phyloP scores from a whole-genome alignment of 805 yeast species.

The Hermanozyma aechmeae region DNA sequence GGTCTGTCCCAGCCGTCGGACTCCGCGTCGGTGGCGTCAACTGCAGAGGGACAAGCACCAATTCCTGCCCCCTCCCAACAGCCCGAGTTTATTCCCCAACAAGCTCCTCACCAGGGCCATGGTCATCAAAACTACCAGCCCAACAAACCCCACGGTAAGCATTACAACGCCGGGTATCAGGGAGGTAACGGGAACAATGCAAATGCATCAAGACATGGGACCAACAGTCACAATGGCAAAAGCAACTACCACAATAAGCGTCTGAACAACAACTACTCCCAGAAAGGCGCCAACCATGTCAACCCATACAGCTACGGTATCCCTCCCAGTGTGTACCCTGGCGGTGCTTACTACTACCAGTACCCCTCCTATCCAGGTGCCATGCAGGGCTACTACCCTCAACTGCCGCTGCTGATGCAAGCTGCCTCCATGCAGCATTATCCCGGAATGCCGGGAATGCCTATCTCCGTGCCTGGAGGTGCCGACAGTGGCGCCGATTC shows the following conservation, averaged over 20 bases:
- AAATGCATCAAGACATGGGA: constrained; percentile 4
- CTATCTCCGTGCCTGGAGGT: constrained; percentile 1
- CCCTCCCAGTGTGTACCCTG: constrained; percentile 16
- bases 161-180: constrained; percentile 8
- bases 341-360: constrained; percentile 7
- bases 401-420: constrained; percentile 10
- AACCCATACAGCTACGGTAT: too few species aligned
- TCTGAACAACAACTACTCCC: constrained; percentile 15
- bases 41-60: too few species aligned
- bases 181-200: constrained; percentile 1
- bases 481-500: too few species aligned
- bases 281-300: too few species aligned
- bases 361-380: constrained; percentile 8
- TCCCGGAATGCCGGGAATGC: constrained; percentile 7
- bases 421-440: constrained; percentile 5
- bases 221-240: background rate
- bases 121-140: constrained; percentile 9
- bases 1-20: too few species aligned
- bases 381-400: constrained; percentile 9
- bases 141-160: constrained; percentile 7
- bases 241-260: constrained; percentile 9
- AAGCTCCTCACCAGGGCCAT: constrained; percentile 4
- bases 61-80: too few species aligned
- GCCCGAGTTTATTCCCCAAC: too few species aligned
- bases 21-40: too few species aligned